These are phyloP conservation scores for Didymella pinodella DNA, from an alignment of 2,329 filamentous ascomycete genomes.

Conservation along the genomic window DNA sequence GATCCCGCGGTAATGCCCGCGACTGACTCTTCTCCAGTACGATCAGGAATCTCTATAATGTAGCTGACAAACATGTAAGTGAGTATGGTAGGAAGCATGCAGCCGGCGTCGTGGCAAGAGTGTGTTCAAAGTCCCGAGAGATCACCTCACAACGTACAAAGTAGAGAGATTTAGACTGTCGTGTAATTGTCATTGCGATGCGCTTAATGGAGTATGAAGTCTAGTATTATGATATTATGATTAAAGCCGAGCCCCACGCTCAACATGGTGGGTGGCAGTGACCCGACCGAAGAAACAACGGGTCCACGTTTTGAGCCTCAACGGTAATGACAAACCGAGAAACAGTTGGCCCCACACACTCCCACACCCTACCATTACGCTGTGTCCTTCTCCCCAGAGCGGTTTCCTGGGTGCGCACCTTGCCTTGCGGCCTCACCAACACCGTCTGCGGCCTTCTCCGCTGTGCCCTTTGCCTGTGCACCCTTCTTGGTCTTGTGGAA, in stretches of 20 bases:
- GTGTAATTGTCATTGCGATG: slow-evolving; percentile 1
- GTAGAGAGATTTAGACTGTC: not conserved
- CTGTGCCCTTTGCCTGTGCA: slow-evolving; percentile 25
- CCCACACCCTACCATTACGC: slow-evolving; percentile 9
- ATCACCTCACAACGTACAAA: slow-evolving; percentile 1
- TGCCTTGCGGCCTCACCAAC: slow-evolving; percentile 25
- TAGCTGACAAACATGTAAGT: slow-evolving; percentile 8
- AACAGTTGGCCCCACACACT: slow-evolving; percentile 9
- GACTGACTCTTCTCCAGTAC: not conserved
- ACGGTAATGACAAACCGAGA: not conserved
- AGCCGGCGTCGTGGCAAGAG: not conserved
- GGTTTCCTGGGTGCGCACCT: slow-evolving; percentile 30
- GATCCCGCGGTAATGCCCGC: not conserved
- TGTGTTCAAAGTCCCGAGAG: not conserved
- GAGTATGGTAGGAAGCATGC: not conserved
- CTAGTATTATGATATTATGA: slow-evolving; percentile 3
- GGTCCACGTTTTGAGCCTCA: slow-evolving; percentile 14
- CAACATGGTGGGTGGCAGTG: slow-evolving; percentile 5
- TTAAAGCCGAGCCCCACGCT: not conserved
- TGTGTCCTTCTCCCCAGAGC: slow-evolving; percentile 30
- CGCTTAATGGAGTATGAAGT: slow-evolving; percentile 10
- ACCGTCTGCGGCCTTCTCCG: slow-evolving; percentile 25
- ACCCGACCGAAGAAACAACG: slow-evolving; percentile 5
- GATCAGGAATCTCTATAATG: slow-evolving; percentile 7
- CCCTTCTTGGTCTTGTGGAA: slow-evolving; percentile 32